Evolutionary conservation across 2,329 filamentous ascomycete species (phyloP).

Genomic region (Hymenotorrendiella dingleyae): DNA sequence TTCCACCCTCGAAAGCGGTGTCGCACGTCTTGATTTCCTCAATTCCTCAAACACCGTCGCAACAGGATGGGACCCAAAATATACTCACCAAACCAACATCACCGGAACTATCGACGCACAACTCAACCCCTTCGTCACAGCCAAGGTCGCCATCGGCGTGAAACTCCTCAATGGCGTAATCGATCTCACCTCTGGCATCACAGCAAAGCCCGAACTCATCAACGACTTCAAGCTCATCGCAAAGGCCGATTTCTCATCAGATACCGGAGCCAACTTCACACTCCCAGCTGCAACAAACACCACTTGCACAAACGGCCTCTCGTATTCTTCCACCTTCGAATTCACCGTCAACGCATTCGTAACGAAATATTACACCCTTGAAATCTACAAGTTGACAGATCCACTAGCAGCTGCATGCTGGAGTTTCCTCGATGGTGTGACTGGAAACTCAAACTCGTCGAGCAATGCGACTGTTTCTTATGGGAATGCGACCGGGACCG

Average conservation of each 20-base stretch:
- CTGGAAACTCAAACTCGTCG: too few relatives aligned
- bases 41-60: neutral
- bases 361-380: neutral
- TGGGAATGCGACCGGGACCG: too few relatives aligned
- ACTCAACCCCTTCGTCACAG: neutral
- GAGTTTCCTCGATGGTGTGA: too few relatives aligned
- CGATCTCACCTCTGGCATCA: neutral
- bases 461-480: too few relatives aligned
- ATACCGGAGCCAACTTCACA: neutral
- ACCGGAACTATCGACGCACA: neutral
- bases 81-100: neutral
- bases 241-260: neutral
- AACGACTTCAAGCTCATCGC: slow-evolving; percentile 1
- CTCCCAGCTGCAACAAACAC: neutral
- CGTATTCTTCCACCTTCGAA: neutral
- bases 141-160: neutral
- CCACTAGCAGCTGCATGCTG: neutral
- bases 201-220: neutral
- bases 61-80: neutral
- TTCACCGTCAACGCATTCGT: neutral
- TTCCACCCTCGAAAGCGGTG: neutral
- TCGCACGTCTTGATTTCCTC: neutral
- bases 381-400: neutral
- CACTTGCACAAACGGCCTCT: neutral
- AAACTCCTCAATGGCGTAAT: neutral